Conservation (phyloP, 805 yeast genomes). For the Monosporozyma yasuniensis region DNA sequence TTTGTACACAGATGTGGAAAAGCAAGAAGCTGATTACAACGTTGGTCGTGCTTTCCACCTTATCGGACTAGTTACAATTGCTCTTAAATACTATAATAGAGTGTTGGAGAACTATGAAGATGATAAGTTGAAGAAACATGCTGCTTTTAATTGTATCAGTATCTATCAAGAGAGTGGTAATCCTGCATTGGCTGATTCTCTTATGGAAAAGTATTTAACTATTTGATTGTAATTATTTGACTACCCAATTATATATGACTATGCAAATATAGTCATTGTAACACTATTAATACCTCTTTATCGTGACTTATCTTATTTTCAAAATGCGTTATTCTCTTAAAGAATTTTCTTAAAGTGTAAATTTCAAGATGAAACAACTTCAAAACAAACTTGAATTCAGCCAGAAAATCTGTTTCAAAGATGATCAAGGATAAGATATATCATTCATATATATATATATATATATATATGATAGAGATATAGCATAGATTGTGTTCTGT, state of each 20-base stretch:
- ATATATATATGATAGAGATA: background rate
- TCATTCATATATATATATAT: background rate
- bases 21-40: constrained; percentile 75
- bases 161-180: constrained; percentile 76
- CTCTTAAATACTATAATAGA: constrained; percentile 61
- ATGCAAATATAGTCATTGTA: background rate
- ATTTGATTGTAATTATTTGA: constrained; percentile 24
- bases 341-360: background rate
- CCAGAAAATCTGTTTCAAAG: background rate
- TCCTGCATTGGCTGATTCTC: constrained; percentile 46
- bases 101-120: constrained; percentile 50
- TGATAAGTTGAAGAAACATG: constrained; percentile 59
- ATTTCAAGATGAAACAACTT: constrained; percentile 1
- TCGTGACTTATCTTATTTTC: no score
- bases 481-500: background rate
- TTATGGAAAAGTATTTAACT: constrained; percentile 59
- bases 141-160: constrained; percentile 76
- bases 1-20: constrained; percentile 33
- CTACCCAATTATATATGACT: background rate
- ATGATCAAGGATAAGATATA: background rate
- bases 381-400: background rate
- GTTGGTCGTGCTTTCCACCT: constrained; percentile 79
- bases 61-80: constrained; percentile 66
- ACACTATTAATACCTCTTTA: background rate
- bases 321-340: no score